Conservation (phyloP, 768 basidiomycete genomes). For the Boletus huronensis region DNA sequence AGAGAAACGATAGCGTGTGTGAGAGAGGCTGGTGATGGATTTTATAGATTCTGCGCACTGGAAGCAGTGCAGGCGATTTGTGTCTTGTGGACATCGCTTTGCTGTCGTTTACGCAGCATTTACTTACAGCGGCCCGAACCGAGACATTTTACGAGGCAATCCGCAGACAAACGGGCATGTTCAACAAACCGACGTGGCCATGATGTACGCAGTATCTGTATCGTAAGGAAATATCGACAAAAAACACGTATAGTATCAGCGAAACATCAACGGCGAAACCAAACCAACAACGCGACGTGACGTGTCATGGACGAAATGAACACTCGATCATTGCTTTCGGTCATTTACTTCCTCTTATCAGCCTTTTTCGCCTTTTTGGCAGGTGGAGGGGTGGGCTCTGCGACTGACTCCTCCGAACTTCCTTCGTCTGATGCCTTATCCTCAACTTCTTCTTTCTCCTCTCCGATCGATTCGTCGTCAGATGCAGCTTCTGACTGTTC, state of each 20-base stretch:
- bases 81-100: conserved; percentile 33
- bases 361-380: conserved; percentile 30
- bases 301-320: conserved; percentile 8
- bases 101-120: conserved; percentile 27
- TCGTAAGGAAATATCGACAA: conserved; percentile 29
- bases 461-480: conserved; percentile 22
- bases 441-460: conserved; percentile 21
- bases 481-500: conserved; percentile 32
- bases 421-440: conserved; percentile 22
- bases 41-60: conserved; percentile 20
- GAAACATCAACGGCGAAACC: conserved; percentile 6
- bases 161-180: neutral
- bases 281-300: conserved; percentile 1
- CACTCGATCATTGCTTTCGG: conserved; percentile 3
- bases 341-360: conserved; percentile 24
- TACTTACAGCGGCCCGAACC: conserved; percentile 14
- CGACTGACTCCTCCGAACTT: conserved; percentile 24
- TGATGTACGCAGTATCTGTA: conserved; percentile 8
- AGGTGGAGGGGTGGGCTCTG: conserved; percentile 28
- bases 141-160: conserved; percentile 6
- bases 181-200: neutral
- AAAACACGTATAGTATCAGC: conserved; percentile 25
- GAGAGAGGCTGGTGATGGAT: conserved; percentile 21
- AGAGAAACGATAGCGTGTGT: conserved; percentile 4
- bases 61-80: conserved; percentile 18